These are phyloP conservation scores for Colletotrichum sp. DNA, from an alignment of 2,329 filamentous ascomycete species.

Conservation along the genomic window DNA sequence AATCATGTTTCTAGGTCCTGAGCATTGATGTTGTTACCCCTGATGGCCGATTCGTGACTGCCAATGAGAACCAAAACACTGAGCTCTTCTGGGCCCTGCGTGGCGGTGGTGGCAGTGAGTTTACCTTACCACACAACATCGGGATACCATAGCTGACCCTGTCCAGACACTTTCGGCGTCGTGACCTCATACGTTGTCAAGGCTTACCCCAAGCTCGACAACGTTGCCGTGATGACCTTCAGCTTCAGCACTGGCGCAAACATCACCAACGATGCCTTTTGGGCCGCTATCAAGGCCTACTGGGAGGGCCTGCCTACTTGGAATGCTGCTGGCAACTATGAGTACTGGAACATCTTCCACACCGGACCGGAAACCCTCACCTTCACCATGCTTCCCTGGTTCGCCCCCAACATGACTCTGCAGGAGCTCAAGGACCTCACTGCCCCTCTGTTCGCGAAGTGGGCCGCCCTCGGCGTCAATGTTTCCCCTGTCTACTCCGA, in stretches of 20 bases:
- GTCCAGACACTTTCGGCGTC: constrained; percentile 62
- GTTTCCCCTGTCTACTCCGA: constrained; percentile 28
- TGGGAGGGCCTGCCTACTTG: constrained; percentile 26
- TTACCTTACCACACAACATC: neutral
- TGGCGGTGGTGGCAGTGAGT: constrained; percentile 41
- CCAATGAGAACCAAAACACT: constrained; percentile 40
- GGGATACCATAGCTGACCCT: neutral
- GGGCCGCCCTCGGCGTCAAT: constrained; percentile 33
- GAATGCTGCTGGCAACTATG: constrained; percentile 25
- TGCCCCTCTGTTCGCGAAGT: constrained; percentile 35
- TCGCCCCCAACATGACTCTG: constrained; percentile 29
- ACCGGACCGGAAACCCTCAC: constrained; percentile 22
- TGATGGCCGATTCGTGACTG: constrained; percentile 45
- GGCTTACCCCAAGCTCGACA: constrained; percentile 45
- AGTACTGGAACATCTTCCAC: constrained; percentile 30
- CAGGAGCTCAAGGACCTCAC: constrained; percentile 40
- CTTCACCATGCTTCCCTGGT: constrained; percentile 34
- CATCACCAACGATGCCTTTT: neutral
- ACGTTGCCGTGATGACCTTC: constrained; percentile 48
- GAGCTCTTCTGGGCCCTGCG: constrained; percentile 58
- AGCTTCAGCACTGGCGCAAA: constrained; percentile 32
- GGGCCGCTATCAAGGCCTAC: constrained; percentile 24
- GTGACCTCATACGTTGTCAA: constrained; percentile 60
- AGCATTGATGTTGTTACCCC: constrained; percentile 52
- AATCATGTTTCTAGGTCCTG: constrained; percentile 33